Conservation (phyloP, 1,139 yeast genomes). For the Geotrichum reessii region DNA sequence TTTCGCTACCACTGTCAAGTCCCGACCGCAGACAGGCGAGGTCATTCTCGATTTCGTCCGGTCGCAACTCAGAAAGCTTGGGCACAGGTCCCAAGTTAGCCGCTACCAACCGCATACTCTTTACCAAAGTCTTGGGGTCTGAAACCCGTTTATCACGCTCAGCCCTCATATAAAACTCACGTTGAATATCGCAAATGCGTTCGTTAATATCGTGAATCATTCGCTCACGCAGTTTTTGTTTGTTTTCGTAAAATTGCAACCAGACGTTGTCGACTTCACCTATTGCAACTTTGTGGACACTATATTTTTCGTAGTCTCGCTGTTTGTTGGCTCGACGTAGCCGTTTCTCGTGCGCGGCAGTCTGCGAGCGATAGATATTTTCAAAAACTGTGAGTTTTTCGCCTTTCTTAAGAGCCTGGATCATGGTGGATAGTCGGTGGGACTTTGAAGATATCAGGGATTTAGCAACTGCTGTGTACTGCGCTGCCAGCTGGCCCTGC, state of each 20-base stretch:
- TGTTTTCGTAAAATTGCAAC: constrained; percentile 8
- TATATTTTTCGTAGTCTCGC: constrained; percentile 24
- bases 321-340: constrained; percentile 20
- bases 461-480: constrained; percentile 30
- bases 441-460: constrained; percentile 30
- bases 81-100: constrained; percentile 1
- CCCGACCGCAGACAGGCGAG: constrained; percentile 1
- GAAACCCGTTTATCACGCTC: background rate
- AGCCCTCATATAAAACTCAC: constrained; percentile 14
- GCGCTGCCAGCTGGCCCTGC: constrained; percentile 30
- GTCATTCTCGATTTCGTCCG: constrained; percentile 4
- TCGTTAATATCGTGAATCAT: constrained; percentile 11
- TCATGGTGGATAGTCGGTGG: constrained; percentile 29
- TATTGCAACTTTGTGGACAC: constrained; percentile 25
- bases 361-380: constrained; percentile 25
- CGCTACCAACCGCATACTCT: background rate
- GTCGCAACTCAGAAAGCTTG: background rate
- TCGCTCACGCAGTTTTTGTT: constrained; percentile 6
- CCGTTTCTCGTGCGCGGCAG: constrained; percentile 23
- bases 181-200: constrained; percentile 18
- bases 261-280: constrained; percentile 29
- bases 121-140: background rate
- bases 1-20: background rate
- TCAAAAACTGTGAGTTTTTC: constrained; percentile 23
- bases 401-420: constrained; percentile 27